Percentiles rank a stretch among this genome's conserved stretches.
Conservation (phyloP, 345 rosid genomes). For the Cardamine occulta region DNA sequence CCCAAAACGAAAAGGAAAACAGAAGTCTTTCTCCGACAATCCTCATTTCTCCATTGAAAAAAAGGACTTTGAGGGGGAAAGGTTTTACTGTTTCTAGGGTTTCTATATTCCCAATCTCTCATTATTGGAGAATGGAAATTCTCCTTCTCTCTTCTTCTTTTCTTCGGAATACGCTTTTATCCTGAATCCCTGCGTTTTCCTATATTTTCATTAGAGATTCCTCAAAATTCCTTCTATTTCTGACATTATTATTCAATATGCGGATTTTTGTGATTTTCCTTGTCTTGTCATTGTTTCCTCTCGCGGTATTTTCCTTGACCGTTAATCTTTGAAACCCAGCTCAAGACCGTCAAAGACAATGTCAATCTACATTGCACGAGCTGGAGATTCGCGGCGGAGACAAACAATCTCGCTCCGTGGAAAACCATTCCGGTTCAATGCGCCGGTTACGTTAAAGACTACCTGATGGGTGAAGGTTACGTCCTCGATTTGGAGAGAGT, state of each 20-base stretch:
- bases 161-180: background rate
- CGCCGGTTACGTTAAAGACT: constrained; percentile 58
- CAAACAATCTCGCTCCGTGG: constrained; percentile 84
- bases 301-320: constrained; percentile 60
- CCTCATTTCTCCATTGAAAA: constrained; percentile 23
- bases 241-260: constrained; percentile 42
- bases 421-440: constrained; percentile 71
- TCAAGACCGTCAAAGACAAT: constrained; percentile 41
- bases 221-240: background rate
- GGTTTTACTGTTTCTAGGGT: constrained; percentile 17
- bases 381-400: constrained; percentile 87
- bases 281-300: constrained; percentile 45
- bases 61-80: background rate
- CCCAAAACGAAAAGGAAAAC: background rate
- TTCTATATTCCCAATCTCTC: background rate
- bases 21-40: constrained; percentile 13
- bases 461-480: constrained; percentile 62
- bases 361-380: constrained; percentile 66
- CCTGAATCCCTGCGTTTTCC: background rate
- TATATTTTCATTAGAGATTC: constrained; percentile 19
- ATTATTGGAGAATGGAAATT: background rate
- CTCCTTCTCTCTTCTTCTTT: background rate
- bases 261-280: constrained; percentile 41
- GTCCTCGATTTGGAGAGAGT: constrained; percentile 63
- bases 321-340: constrained; percentile 53